phyloP scores from a whole-genome alignment of 495 filamentous ascomycete species.

The Chlorociboria aeruginascens region DNA sequence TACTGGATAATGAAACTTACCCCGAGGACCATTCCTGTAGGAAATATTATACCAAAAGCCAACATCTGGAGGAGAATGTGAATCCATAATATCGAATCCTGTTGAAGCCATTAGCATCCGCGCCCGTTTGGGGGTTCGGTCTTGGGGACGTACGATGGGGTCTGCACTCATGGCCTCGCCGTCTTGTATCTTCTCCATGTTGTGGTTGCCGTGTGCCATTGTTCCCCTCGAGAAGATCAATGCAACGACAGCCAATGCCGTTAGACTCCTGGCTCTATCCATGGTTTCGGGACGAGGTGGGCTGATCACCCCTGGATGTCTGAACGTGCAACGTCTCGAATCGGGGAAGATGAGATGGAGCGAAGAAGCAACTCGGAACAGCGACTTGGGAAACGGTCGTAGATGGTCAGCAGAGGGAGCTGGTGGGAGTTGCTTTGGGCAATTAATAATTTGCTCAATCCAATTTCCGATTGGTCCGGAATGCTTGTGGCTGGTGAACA shows the following conservation, averaged over 20 bases:
- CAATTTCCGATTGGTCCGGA: no score
- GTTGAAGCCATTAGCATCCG: neutral
- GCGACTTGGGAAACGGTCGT: no score
- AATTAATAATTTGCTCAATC: no score
- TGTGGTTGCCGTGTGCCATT: slow-evolving; percentile 32
- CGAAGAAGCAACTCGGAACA: no score
- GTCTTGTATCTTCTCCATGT: slow-evolving; percentile 61
- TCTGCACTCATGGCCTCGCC: slow-evolving; percentile 67
- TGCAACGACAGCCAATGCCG: neutral
- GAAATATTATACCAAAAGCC: slow-evolving; percentile 85
- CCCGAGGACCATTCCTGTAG: slow-evolving; percentile 89
- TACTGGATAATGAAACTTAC: slow-evolving; percentile 34
- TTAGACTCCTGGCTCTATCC: slow-evolving; percentile 3
- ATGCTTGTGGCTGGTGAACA: no score
- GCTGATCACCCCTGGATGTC: neutral
- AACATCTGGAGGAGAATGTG: slow-evolving; percentile 86
- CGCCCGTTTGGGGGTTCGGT: neutral
- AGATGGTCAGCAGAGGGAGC: no score
- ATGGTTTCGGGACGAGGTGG: slow-evolving; percentile 3
- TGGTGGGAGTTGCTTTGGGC: neutral
- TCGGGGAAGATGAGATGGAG: neutral
- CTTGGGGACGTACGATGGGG: slow-evolving; percentile 56
- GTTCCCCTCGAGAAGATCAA: slow-evolving; percentile 3
- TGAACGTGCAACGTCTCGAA: neutral
- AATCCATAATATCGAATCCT: slow-evolving; percentile 53